These are phyloP conservation scores for Guadua angustifolia DNA, from an alignment of 176 grass and related monocot genomes.

Conservation along the genomic window DNA sequence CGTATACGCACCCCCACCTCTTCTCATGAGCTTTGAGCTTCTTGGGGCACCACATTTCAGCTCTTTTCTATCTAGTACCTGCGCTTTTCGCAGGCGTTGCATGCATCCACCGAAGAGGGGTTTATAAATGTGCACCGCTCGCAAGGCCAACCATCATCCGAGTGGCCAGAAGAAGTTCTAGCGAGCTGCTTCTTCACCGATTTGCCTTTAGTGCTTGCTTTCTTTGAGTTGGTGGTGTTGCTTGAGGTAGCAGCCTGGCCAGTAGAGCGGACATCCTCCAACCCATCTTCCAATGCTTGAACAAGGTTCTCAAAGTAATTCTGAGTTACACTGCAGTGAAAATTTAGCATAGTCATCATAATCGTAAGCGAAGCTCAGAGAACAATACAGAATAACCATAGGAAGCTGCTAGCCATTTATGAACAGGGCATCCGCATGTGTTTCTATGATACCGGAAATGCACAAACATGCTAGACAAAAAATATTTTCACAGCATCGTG, in stretches of 20 bases:
- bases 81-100: conserved; percentile 35
- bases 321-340: conserved; percentile 67
- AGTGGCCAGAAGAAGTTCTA: conserved; percentile 42
- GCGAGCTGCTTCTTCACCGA: conserved; percentile 46
- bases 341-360: conserved; percentile 5
- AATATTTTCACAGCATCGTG: not conserved
- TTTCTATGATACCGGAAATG: not conserved
- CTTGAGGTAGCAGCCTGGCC: conserved; percentile 48
- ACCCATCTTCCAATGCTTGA: conserved; percentile 72
- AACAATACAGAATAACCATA: not conserved
- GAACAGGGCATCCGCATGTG: not conserved
- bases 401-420: conserved; percentile 1
- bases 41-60: not conserved
- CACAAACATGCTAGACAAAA: not conserved
- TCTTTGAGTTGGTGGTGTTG: conserved; percentile 52
- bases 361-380: not conserved
- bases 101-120: conserved; percentile 41
- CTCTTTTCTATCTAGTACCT: conserved; percentile 37
- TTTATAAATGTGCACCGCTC: conserved; percentile 71
- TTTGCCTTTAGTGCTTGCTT: conserved; percentile 55
- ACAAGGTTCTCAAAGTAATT: conserved; percentile 98
- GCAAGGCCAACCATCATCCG: conserved; percentile 57
- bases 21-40: conserved; percentile 28
- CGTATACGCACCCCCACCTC: conserved; percentile 4
- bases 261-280: conserved; percentile 68